Base-by-base conservation (phyloP, 148 eudicot species). In the Rhododendron molle region DNA sequence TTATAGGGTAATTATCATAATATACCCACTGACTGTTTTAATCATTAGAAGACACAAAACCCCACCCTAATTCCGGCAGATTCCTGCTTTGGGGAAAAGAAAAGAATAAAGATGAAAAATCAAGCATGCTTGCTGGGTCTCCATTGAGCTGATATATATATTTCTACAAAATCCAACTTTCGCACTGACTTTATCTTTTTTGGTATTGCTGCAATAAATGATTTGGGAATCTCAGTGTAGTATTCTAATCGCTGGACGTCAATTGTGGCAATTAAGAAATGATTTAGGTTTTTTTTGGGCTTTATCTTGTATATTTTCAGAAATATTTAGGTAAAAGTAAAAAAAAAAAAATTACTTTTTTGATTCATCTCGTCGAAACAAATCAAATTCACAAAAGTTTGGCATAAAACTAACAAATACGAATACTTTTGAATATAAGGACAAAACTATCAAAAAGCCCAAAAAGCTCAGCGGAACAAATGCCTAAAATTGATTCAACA, bases 101-200 rank as follows among this genome's bases (percentile, higher is more conserved):
- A 81, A 81, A 81, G 84, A 81, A 58, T 58, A 81, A 81, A 81
- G 84, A 60, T 60, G 84, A 60, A 34, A 60, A 60, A 30, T 38
- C 74, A 38, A 40, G 73, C 49, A 21, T 32, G 34, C 34, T 32
- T 46, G 43, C 73, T 23, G 81, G 38, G 84, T 58, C 49, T 50
- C 84, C 84, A 58, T 81, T 38, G 6, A 60, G 67, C 30, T 56
- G 81, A 47, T 78, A 20, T 78, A 20, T 78, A 46, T 78, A 20
- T 78, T 23, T 46, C 52, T 4, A 49, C 80, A 43, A 15, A 40
- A 38, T 74, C 78, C 26, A 36, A 30, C 76, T 71, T 71, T 71
- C 38, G 32, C 18, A 71, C 38, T 3, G 15, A 13, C 76, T 71
- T 71, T 71, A 13, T 71, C 18, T 71, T 30, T 71, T 71, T 71